Evolutionary conservation across 179 eudicot species (phyloP).

Genomic region (Dionaea muscipula): DNA sequence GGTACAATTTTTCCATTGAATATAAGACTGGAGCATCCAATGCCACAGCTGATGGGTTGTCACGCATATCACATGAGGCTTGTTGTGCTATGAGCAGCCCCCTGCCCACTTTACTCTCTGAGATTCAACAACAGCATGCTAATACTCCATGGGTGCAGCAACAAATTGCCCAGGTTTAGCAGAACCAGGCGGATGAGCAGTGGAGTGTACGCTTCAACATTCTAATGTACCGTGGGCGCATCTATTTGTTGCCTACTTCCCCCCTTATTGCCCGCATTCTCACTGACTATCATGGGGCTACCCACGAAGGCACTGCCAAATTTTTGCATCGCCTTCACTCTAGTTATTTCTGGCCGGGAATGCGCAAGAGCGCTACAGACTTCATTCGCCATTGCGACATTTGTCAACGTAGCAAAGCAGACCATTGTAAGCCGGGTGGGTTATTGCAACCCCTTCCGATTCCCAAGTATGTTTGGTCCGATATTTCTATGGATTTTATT

Average conservation of each 20-base stretch:
- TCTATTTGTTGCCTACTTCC: too few relatives aligned
- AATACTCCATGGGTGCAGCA: too few relatives aligned
- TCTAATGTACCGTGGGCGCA: too few relatives aligned
- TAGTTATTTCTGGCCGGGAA: neutral
- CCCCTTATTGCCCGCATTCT: too few relatives aligned
- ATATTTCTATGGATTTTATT: slow-evolving; percentile 11
- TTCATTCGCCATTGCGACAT: neutral
- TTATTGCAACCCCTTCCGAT: slow-evolving; percentile 7
- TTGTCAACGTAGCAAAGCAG: neutral
- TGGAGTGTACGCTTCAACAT: too few relatives aligned
- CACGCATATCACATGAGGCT: neutral
- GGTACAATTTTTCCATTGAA: slow-evolving; percentile 2
- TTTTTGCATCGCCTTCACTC: neutral
- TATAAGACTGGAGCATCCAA: neutral
- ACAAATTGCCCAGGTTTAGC: too few relatives aligned
- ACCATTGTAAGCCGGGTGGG: neutral
- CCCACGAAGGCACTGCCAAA: neutral
- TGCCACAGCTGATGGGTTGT: slow-evolving; percentile 1
- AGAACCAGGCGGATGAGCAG: too few relatives aligned
- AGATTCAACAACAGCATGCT: too few relatives aligned
- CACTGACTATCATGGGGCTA: too few relatives aligned
- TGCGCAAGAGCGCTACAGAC: neutral
- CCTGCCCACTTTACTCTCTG: too few relatives aligned
- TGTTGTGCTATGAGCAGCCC: neutral
- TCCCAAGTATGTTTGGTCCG: slow-evolving; percentile 1